phyloP scores from a whole-genome alignment of 208 protist species.

The Acanthamoeba quina region DNA sequence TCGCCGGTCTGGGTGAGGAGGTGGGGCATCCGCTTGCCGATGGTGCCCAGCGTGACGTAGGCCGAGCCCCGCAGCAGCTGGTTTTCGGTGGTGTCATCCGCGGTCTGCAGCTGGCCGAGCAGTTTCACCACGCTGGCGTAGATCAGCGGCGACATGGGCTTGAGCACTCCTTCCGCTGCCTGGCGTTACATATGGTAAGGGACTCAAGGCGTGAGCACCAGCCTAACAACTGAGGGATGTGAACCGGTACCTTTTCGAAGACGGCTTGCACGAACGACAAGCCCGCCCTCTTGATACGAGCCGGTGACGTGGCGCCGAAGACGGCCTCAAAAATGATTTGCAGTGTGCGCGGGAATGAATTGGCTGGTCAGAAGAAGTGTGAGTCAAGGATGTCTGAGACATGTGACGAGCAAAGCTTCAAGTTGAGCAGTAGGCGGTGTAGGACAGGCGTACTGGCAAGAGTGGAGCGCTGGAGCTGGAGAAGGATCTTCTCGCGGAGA shows the following conservation, averaged over 20 bases:
- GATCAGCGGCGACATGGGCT: conserved; percentile 71
- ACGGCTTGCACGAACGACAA: conserved; percentile 53
- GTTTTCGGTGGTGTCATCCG: conserved; percentile 44
- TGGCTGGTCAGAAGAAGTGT: background rate
- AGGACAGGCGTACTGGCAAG: conserved; percentile 26
- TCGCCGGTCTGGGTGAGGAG: conserved; percentile 57
- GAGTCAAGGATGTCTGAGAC: no score
- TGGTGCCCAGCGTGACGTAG: conserved; percentile 57
- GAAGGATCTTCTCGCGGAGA: conserved; percentile 63
- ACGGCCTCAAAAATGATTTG: conserved; percentile 76
- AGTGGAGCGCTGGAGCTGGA: conserved; percentile 61
- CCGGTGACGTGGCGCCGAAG: conserved; percentile 65
- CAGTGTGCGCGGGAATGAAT: conserved; percentile 60
- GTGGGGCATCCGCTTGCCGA: conserved; percentile 66
- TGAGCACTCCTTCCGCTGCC: conserved; percentile 30
- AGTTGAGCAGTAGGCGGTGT: no score
- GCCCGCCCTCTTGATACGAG: conserved; percentile 34
- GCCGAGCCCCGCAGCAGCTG: conserved; percentile 46
- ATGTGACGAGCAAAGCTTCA: background rate
- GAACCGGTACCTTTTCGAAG: conserved; percentile 26
- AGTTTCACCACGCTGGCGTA: conserved; percentile 59
- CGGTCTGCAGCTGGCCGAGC: conserved; percentile 33
- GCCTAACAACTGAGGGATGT: background rate
- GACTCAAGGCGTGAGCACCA: background rate
- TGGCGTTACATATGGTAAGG: background rate